Conservation (phyloP, 1,139 yeast species). For the Lodderomyces jiufengensis region DNA sequence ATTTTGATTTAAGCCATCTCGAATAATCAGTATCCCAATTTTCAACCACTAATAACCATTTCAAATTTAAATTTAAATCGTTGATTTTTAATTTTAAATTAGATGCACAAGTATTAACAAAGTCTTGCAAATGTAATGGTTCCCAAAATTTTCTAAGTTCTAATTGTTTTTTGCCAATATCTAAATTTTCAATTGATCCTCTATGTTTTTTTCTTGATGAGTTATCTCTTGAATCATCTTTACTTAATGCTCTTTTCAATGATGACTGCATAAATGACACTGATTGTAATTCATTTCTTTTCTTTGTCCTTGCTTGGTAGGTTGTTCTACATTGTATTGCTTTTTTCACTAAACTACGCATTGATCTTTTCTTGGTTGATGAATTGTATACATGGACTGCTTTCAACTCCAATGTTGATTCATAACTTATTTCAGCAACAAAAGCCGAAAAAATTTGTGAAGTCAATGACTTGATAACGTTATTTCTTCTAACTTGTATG, state of each 20-base stretch:
- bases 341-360: constrained; percentile 21
- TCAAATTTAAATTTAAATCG: constrained; percentile 19
- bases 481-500: constrained; percentile 22
- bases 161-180: constrained; percentile 23
- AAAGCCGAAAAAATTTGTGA: constrained; percentile 56
- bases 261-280: constrained; percentile 25
- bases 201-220: constrained; percentile 11
- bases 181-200: constrained; percentile 10
- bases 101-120: constrained; percentile 21
- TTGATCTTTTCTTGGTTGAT: constrained; percentile 22
- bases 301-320: constrained; percentile 24
- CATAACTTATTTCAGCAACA: constrained; percentile 50
- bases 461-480: constrained; percentile 36
- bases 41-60: constrained; percentile 41
- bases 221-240: constrained; percentile 2
- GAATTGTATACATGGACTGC: constrained; percentile 34
- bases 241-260: constrained; percentile 20
- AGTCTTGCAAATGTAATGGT: constrained; percentile 31
- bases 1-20: constrained; percentile 45
- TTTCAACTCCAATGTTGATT: constrained; percentile 36
- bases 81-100: constrained; percentile 22
- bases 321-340: constrained; percentile 24
- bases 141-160: constrained; percentile 39
- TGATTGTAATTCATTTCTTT: constrained; percentile 42
- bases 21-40: constrained; percentile 41